phyloP scores from a whole-genome alignment of 768 basidiomycete species.

The Lactarius indigo region DNA sequence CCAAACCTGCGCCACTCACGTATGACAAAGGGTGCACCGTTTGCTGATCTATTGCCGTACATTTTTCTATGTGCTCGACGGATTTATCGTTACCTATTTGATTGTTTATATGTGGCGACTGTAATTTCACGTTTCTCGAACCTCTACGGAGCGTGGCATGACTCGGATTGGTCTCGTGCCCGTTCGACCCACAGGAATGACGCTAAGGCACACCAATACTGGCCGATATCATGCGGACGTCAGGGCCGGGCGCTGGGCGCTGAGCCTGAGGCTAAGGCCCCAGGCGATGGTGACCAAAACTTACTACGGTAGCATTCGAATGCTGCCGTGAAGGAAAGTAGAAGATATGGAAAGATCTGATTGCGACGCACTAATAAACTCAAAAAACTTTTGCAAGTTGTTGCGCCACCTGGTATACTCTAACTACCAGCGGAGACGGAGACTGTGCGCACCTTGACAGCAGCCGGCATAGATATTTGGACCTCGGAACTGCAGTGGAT shows the following conservation, averaged over 20 bases:
- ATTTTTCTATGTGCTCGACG: background rate
- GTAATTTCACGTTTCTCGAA: background rate
- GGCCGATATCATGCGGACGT: background rate
- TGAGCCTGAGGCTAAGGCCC: background rate
- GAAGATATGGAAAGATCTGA: background rate
- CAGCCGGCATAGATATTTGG: slow-evolving; percentile 4
- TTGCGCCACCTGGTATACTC: background rate
- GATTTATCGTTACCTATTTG: background rate
- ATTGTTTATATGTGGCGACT: background rate
- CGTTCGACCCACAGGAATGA: background rate
- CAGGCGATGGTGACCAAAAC: background rate
- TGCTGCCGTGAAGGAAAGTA: background rate
- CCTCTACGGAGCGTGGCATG: background rate
- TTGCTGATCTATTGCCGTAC: slow-evolving; percentile 6
- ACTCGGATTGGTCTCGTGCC: background rate
- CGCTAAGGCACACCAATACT: background rate
- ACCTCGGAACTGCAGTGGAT: slow-evolving; percentile 14
- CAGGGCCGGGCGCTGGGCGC: background rate
- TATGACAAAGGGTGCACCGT: slow-evolving; percentile 15
- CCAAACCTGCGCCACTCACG: background rate
- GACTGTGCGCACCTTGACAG: background rate
- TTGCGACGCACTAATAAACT: background rate
- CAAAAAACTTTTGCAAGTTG: background rate
- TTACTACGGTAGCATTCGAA: background rate
- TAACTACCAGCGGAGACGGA: background rate